Evolutionary conservation across 2,329 filamentous ascomycete genomes (phyloP), one percentile per base, ranked within the genome.

Genomic region (Lasiodiplodia citricola): DNA sequence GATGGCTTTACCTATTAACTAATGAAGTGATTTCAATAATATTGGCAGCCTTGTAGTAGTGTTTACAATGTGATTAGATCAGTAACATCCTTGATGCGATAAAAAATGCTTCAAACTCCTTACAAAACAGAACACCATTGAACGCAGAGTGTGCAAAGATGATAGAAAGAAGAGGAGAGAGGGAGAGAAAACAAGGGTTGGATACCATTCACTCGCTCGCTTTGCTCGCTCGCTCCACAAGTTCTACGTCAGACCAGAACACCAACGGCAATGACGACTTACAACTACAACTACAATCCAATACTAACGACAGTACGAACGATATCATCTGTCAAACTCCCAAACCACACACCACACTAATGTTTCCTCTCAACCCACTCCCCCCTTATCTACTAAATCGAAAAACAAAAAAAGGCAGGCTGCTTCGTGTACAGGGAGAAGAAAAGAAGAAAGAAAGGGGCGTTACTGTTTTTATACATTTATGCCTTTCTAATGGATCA

Each of bases 391-490:
- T 47, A 10, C 44, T 10, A n/a, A 47, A 47, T 47, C 18, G 18
- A 47, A 44, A 44, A 44, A 7, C 7, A 47, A 47, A 47, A 47
- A n/a, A 47, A 8, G 4, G 7, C 44, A 47, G 44, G 44, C 44
- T 47, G 44, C 21, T 47, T 47, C 44, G 44, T 21, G 10, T 47
- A 47, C 44, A 47, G 44, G 11, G 44, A 47, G 31, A 37, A 35
- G 14, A 37, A 16, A 35, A 23, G 5, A 35, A 35, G 21, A 31
- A 38, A 56, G n/a, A 21, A 21, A 14, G 21, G 16, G 55, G n/a
- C 55, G 55, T 58, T 58, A 58, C 55, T 41, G 55, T 31, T 58
- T n/a, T 58, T 21, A 16, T 58, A 62, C 16, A 50, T 35, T 64
- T 37, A 37, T 37, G 28, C 38, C 23, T 5, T 47, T 31, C 38